A percentile compares a stretch with the other conserved stretches of the same genome.
These are phyloP conservation scores for Aspergillus nidulans DNA, from an alignment of 495 filamentous ascomycete genomes.

Conservation along the genomic window DNA sequence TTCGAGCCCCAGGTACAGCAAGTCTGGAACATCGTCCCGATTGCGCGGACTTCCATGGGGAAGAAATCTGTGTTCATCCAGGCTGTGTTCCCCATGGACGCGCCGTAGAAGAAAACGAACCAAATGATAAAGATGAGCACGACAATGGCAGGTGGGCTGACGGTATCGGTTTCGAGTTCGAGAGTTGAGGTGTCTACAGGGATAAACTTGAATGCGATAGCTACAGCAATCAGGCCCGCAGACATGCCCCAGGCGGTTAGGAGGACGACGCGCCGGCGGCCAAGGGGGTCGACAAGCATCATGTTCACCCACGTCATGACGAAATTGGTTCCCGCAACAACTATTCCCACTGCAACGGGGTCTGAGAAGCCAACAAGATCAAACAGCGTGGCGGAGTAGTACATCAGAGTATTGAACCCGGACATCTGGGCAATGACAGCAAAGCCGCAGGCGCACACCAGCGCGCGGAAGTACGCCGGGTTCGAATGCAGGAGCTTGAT, in stretches of 20 bases:
- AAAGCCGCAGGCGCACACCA: conserved; percentile 45
- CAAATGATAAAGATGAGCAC: conserved; percentile 44
- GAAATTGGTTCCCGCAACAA: conserved; percentile 51
- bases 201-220: conserved; percentile 47
- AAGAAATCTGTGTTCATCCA: conserved; percentile 49
- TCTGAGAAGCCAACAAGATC: conserved; percentile 48
- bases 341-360: conserved; percentile 34
- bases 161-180: conserved; percentile 15
- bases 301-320: conserved; percentile 50
- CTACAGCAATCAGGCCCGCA: conserved; percentile 21
- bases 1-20: conserved; percentile 48
- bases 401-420: conserved; percentile 49
- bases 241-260: conserved; percentile 45
- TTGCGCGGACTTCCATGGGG: conserved; percentile 47
- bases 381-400: conserved; percentile 51
- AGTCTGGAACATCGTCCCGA: conserved; percentile 51
- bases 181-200: conserved; percentile 38
- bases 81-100: conserved; percentile 43
- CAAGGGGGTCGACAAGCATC: conserved; percentile 43
- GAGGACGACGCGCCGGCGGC: conserved; percentile 45
- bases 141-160: conserved; percentile 35
- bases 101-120: conserved; percentile 45
- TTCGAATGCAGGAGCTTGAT: conserved; percentile 44
- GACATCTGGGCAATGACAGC: conserved; percentile 44
- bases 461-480: conserved; percentile 43